These are phyloP conservation scores for Zizania latifolia DNA, from an alignment of 176 grass and related monocot species.

Conservation along the genomic window DNA sequence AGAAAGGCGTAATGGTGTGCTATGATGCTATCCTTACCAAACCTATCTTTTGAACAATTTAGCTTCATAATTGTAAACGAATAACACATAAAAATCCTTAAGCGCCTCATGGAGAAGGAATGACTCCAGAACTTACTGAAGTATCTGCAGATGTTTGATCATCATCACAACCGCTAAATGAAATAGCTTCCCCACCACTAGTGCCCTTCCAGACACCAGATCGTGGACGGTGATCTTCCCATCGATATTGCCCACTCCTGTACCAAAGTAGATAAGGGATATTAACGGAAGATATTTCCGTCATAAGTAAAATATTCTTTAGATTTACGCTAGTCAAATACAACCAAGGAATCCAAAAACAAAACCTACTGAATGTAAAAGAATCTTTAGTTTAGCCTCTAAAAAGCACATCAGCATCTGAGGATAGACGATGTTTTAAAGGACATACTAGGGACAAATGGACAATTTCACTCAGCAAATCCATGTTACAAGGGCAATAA, in stretches of 20 bases:
- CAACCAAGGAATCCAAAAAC: not conserved
- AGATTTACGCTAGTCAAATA: slow-evolving; percentile 10
- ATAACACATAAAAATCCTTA: not conserved
- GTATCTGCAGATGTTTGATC: slow-evolving; percentile 95
- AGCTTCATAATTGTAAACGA: not conserved
- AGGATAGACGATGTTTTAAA: not conserved
- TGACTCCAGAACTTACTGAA: slow-evolving; percentile 52
- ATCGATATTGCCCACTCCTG: slow-evolving; percentile 75
- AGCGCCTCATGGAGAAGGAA: not conserved
- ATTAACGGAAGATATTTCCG: not conserved
- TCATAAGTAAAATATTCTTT: not conserved
- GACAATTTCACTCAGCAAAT: not conserved
- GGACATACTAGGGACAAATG: not conserved
- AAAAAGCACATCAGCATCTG: slow-evolving; percentile 2
- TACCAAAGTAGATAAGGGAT: slow-evolving; percentile 21
- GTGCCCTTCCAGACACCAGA: slow-evolving; percentile 98
- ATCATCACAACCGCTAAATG: slow-evolving; percentile 95
- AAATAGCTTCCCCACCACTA: slow-evolving; percentile 89
- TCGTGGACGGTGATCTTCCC: slow-evolving; percentile 92
- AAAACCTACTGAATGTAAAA: slow-evolving; percentile 9
- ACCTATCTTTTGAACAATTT: not conserved
- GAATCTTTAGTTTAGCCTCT: not conserved
- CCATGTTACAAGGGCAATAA: not conserved
- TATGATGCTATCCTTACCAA: not conserved
- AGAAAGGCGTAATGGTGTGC: not conserved